Base-by-base conservation (phyloP, 192 early-diverging fungal genomes). In the Allomyces arbusculus region DNA sequence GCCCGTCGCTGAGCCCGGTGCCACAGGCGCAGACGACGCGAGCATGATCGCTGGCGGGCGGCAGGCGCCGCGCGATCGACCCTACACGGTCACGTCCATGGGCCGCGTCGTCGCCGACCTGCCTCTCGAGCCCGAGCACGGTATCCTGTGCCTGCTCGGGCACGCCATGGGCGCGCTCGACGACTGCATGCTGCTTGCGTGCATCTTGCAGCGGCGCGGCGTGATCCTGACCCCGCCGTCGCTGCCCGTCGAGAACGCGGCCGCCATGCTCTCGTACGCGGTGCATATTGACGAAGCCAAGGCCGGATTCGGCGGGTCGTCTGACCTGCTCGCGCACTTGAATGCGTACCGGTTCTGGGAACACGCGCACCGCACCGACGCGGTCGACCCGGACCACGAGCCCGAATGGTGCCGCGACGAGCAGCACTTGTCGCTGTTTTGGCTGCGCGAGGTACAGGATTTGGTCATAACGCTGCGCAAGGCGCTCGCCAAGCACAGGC, bases 371-470 rank as follows among this genome's bases (percentile, higher is more conserved):
- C 44, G 70, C n/a, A 5, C 65, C 22, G 26, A 72, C 12, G 28
- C 25, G n/a, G 55, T 71, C 23, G 69, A 71, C 61, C n/a, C 23
- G 0, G 22, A 22, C n/a, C 45, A 40, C 16, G 70, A 71, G 50
- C 10, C 62, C 33, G 23, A 68, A 20, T 72, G 71, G 71, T 72
- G 71, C 63, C 69, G 33, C 7, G 33, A 71, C 45, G 55, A 71
- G 9, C 62, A 72, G 23, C 66, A 66, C 63, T 24, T 72, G 22
- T 70, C 68, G 62, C 63, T 72, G 45, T 72, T 66, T 71, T 72
- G 71, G 71, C 64, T 72, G 20, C 65, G 71, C 8, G 71, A 72
- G 33, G 66, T 72, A 62, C 69, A 72, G 44, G 71, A 72, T 24
- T 44, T 72, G 24, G 64, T 65, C 1, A 61, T 70, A n/a, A 62